A percentile compares a stretch with the other conserved stretches of the same genome.
phyloP scores from a whole-genome alignment of 352 stramenopile genomes.

The Blastocystis sp. region DNA sequence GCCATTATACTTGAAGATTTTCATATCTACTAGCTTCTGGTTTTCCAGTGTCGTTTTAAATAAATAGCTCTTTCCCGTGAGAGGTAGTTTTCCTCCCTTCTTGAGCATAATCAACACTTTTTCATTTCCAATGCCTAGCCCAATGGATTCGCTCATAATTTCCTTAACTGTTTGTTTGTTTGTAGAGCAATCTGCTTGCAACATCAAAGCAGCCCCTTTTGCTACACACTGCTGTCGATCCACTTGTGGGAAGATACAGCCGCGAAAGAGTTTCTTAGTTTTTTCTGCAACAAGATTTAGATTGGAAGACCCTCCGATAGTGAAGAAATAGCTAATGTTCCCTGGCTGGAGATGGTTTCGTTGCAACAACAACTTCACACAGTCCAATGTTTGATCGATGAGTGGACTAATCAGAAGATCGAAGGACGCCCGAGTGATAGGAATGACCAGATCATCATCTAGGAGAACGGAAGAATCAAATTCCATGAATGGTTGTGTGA shows the following conservation, averaged over 20 bases:
- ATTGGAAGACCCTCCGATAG: neutral
- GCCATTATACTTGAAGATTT: neutral
- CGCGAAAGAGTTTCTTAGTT: neutral
- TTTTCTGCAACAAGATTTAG: neutral
- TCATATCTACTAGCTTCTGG: constrained; percentile 3
- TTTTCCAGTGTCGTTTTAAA: neutral
- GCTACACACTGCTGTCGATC: constrained; percentile 17
- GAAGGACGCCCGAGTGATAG: neutral
- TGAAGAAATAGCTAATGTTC: constrained; percentile 17
- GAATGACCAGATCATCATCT: neutral
- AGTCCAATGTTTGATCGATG: neutral
- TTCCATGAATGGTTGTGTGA: neutral
- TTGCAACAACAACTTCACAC: neutral
- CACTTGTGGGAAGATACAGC: neutral
- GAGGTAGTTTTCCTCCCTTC: neutral
- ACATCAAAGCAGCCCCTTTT: neutral
- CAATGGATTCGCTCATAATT: neutral
- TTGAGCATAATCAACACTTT: constrained; percentile 42
- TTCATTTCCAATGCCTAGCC: neutral
- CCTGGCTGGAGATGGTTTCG: neutral
- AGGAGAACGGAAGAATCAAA: neutral
- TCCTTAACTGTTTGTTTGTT: neutral
- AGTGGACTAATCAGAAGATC: neutral
- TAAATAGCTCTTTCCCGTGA: neutral
- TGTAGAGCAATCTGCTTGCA: neutral